Evolutionary conservation across 2,329 filamentous ascomycete genomes (phyloP).

Genomic region (Verticillium klebahnii): DNA sequence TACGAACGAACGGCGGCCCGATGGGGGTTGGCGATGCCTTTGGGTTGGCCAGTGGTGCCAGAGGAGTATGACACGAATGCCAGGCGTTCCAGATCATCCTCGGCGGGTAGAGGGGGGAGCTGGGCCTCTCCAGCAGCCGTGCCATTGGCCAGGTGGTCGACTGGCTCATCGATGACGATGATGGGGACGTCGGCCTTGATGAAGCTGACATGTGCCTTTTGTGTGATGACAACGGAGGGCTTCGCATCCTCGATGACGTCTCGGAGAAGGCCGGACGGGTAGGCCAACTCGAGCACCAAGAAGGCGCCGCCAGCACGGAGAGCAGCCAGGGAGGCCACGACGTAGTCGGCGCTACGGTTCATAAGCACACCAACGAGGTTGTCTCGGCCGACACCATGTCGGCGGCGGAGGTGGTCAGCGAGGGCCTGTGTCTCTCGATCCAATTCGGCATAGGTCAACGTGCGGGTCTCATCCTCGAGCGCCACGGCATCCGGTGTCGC

Average conservation of each 20-base stretch:
- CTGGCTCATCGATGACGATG: conserved; percentile 55
- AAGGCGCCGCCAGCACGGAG: conserved; percentile 76
- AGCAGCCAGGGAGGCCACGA: conserved; percentile 74
- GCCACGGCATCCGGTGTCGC: conserved; percentile 66
- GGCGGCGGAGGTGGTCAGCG: conserved; percentile 58
- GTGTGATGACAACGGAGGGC: conserved; percentile 67
- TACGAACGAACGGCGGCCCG: conserved; percentile 71
- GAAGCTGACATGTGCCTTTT: conserved; percentile 57
- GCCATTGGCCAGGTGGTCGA: conserved; percentile 16
- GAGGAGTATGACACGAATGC: conserved; percentile 80
- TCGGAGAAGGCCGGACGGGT: conserved; percentile 67
- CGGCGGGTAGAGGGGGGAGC: conserved; percentile 48
- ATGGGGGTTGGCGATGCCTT: conserved; percentile 78
- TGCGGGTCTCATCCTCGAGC: conserved; percentile 63
- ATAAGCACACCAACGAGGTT: conserved; percentile 71
- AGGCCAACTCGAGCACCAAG: conserved; percentile 74
- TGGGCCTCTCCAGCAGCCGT: conserved; percentile 28
- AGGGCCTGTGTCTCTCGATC: conserved; percentile 63
- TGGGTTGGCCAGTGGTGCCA: conserved; percentile 73
- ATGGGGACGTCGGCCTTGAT: conserved; percentile 60
- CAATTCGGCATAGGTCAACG: conserved; percentile 69
- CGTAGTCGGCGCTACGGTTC: conserved; percentile 71
- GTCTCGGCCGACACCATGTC: conserved; percentile 67
- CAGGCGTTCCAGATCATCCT: conserved; percentile 67
- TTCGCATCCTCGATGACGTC: conserved; percentile 74